Evolutionary conservation across 148 eudicot species (phyloP).

Genomic region (Rhododendron ovatum): DNA sequence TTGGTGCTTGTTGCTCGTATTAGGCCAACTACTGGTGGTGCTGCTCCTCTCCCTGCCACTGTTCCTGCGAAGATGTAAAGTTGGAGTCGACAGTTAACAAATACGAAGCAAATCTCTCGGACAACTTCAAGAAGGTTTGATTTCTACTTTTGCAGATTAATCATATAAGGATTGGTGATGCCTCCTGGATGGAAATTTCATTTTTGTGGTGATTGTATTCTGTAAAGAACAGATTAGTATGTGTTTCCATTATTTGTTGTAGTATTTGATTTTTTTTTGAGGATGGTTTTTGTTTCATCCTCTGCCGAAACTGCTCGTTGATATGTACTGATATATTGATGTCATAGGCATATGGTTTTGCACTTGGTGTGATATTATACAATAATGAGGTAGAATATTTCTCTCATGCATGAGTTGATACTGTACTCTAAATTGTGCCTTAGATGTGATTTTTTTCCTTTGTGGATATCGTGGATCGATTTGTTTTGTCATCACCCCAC

Average conservation of each 20-base stretch:
- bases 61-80: conserved; percentile 1
- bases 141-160: not conserved
- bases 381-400: not conserved
- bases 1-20: not conserved
- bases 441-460: not conserved
- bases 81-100: not conserved
- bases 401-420: not conserved
- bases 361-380: not conserved
- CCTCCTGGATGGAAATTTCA: not conserved
- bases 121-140: conserved; percentile 1
- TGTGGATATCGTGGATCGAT: not conserved
- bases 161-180: not conserved
- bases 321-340: not conserved
- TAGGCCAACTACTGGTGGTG: conserved; percentile 29
- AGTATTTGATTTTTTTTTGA: not conserved
- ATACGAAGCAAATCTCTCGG: not conserved
- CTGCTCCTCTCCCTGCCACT: not conserved
- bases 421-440: not conserved
- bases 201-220: not conserved
- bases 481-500: not conserved
- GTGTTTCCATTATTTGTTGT: not conserved
- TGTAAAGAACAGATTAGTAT: not conserved
- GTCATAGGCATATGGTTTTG: not conserved
- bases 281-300: conserved; percentile 8
- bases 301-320: not conserved